Percentiles rank a stretch among this genome's conserved stretches.
phyloP scores from a whole-genome alignment of 2,329 filamentous ascomycete genomes.

The Ophiostoma quercus region DNA sequence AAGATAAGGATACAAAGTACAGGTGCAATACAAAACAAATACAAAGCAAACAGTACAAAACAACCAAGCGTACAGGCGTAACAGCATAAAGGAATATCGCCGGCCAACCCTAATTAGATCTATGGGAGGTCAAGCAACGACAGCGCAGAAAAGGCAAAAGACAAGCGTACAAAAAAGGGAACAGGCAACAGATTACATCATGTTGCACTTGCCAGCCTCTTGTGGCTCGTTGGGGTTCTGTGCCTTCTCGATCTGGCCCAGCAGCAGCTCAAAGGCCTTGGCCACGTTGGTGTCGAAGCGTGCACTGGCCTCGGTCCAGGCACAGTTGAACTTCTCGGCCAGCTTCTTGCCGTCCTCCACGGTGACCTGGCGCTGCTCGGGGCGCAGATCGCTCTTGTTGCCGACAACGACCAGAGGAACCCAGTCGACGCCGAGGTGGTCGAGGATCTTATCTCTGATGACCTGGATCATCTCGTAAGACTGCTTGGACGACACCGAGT shows the following conservation, averaged over 20 bases:
- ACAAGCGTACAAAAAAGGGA: not conserved
- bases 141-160: not conserved
- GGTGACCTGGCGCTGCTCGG: conserved; percentile 87
- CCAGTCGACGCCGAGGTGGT: conserved; percentile 88
- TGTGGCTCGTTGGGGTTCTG: conserved; percentile 84
- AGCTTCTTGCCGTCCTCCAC: conserved; percentile 79
- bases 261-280: conserved; percentile 89
- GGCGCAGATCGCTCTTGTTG: conserved; percentile 91
- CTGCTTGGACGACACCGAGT: conserved; percentile 89
- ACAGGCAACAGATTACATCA: conserved; percentile 60
- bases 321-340: conserved; percentile 81
- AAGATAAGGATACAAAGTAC: conserved; percentile 10
- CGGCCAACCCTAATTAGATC: not conserved
- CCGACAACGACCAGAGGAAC: conserved; percentile 92
- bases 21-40: not conserved
- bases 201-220: conserved; percentile 69
- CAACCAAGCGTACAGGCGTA: not conserved
- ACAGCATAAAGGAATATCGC: not conserved
- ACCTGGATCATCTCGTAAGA: conserved; percentile 97
- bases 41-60: not conserved
- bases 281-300: conserved; percentile 90
- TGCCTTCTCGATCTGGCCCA: conserved; percentile 89
- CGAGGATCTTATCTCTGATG: conserved; percentile 94
- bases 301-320: conserved; percentile 91
- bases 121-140: not conserved